These are phyloP conservation scores for Toxicodendron radicans DNA, from an alignment of 345 rosid genomes.

Conservation along the genomic window DNA sequence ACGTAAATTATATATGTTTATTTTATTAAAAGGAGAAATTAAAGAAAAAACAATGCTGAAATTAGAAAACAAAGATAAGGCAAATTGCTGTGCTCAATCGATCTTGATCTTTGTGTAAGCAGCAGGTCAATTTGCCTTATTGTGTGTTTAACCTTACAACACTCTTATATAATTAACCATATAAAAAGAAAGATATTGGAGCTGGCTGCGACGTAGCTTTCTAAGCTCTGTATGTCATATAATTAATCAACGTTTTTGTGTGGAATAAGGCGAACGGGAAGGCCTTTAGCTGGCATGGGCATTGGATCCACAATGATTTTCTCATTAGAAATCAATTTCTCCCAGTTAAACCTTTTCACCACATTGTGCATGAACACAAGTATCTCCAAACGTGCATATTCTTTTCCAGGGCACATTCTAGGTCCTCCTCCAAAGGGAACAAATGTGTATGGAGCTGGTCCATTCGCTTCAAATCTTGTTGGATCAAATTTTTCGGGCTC, in stretches of 20 bases:
- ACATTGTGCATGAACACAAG: slow-evolving; percentile 27
- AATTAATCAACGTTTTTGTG: background rate
- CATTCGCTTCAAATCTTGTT: slow-evolving; percentile 23
- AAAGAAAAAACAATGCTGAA: too few species aligned
- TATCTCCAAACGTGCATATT: slow-evolving; percentile 29
- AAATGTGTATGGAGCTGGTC: slow-evolving; percentile 25
- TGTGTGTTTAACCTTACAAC: too few species aligned
- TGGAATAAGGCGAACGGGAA: slow-evolving; percentile 24
- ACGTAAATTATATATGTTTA: too few species aligned
- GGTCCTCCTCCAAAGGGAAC: slow-evolving; percentile 33
- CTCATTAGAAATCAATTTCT: slow-evolving; percentile 20
- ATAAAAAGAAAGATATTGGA: too few species aligned
- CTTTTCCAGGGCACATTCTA: slow-evolving; percentile 30
- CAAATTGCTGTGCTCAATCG: too few species aligned
- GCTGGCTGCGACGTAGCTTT: too few species aligned
- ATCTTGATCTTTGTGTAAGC: too few species aligned
- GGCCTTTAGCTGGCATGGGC: slow-evolving; percentile 30
- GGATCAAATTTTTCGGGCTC: slow-evolving; percentile 30
- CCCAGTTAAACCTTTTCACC: slow-evolving; percentile 23
- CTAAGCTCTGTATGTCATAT: too few species aligned
- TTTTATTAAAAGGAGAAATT: too few species aligned
- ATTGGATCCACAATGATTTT: slow-evolving; percentile 27
- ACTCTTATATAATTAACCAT: too few species aligned
- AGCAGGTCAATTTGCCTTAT: too few species aligned
- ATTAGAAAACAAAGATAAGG: too few species aligned